These are phyloP conservation scores for Calocera cornea DNA, from an alignment of 768 basidiomycete species.

Conservation along the genomic window DNA sequence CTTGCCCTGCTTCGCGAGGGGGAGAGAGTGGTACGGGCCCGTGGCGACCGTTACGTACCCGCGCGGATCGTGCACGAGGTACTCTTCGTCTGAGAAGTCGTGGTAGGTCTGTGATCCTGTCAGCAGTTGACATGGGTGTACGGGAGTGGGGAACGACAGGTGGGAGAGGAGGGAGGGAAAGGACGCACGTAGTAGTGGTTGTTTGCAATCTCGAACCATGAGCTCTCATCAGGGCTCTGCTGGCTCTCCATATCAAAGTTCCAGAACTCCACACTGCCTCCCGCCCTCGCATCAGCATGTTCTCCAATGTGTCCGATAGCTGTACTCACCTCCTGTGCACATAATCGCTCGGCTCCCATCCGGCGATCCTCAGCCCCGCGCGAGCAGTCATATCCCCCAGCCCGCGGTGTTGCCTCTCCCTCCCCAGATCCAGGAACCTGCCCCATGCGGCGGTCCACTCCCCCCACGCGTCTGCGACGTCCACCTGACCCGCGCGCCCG, in stretches of 20 bases:
- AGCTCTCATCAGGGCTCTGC: not conserved
- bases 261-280: not conserved
- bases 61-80: not conserved
- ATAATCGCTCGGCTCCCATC: not conserved
- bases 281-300: not conserved
- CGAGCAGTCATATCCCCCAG: slow-evolving; percentile 1
- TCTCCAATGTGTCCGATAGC: not conserved
- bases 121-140: not conserved
- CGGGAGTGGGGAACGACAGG: not conserved
- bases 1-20: not conserved
- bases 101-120: not conserved
- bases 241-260: slow-evolving; percentile 6
- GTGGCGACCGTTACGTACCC: not conserved
- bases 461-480: not conserved
- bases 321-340: not conserved
- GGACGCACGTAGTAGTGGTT: not conserved
- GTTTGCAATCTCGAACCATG: not conserved
- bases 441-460: not conserved
- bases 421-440: not conserved
- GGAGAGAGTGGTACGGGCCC: not conserved
- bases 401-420: not conserved
- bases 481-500: not conserved
- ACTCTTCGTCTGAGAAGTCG: not conserved
- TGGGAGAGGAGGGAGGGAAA: not conserved
- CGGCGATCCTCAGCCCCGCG: not conserved